phyloP scores from a whole-genome alignment of 331 rosid genomes.

The Acacia pycnantha region DNA sequence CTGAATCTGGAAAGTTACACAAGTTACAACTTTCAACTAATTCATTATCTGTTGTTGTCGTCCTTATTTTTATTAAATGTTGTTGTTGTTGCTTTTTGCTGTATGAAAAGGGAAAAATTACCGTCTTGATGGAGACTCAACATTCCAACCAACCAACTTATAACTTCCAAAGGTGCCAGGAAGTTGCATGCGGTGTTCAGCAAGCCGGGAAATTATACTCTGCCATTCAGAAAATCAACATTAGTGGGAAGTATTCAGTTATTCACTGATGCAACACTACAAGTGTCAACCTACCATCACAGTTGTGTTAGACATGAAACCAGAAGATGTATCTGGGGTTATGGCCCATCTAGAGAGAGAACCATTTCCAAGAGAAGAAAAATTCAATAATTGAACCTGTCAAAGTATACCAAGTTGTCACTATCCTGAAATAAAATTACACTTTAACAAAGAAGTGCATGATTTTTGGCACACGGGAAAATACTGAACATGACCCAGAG shows the following conservation, averaged over 20 bases:
- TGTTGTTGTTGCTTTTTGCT: background rate
- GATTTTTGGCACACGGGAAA: background rate
- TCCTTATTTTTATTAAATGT: background rate
- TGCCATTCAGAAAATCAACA: slow-evolving; percentile 37
- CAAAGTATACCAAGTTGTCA: slow-evolving; percentile 30
- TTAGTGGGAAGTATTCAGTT: slow-evolving; percentile 34
- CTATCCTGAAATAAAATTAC: slow-evolving; percentile 19
- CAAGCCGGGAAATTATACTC: slow-evolving; percentile 66
- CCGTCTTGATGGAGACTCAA: slow-evolving; percentile 56
- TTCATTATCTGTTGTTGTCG: background rate
- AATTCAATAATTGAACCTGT: slow-evolving; percentile 66
- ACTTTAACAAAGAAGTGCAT: slow-evolving; percentile 4
- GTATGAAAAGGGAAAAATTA: slow-evolving; percentile 27
- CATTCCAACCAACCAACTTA: slow-evolving; percentile 63
- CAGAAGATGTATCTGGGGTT: slow-evolving; percentile 52
- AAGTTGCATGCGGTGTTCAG: slow-evolving; percentile 66
- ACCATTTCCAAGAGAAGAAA: slow-evolving; percentile 55
- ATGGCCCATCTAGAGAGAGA: slow-evolving; percentile 71
- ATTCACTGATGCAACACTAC: slow-evolving; percentile 21
- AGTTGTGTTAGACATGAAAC: slow-evolving; percentile 62
- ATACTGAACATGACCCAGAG: slow-evolving; percentile 16
- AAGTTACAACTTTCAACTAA: background rate
- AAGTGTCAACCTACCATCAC: slow-evolving; percentile 55
- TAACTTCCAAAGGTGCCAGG: slow-evolving; percentile 72
- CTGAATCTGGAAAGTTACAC: background rate